These are phyloP conservation scores for Hirschfeldia incana DNA, from an alignment of 345 rosid species.

Conservation along the genomic window DNA sequence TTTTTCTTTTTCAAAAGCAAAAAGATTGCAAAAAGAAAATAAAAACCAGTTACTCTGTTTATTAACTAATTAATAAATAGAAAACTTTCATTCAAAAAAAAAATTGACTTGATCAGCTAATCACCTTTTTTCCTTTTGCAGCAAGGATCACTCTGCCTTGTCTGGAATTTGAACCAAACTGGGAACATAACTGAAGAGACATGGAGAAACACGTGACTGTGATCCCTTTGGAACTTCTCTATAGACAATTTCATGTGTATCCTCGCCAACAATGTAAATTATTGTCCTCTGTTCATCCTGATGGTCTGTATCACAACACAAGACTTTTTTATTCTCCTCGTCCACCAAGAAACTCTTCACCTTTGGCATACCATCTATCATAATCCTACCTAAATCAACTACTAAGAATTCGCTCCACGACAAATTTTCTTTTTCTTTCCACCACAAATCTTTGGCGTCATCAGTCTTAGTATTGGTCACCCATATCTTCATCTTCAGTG, in stretches of 20 bases:
- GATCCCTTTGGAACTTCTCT: not conserved
- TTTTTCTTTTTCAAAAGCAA: not conserved
- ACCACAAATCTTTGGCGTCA: not conserved
- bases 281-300: not conserved
- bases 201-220: not conserved
- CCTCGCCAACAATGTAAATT: not conserved
- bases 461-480: not conserved
- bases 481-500: not conserved
- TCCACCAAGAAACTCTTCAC: not conserved
- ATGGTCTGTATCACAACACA: not conserved
- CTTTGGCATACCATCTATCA: not conserved
- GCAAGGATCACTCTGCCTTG: not conserved
- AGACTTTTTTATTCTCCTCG: not conserved
- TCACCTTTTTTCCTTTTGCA: not conserved
- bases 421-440: not conserved
- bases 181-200: not conserved
- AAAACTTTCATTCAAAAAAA: not conserved
- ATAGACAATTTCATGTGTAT: not conserved
- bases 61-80: not conserved
- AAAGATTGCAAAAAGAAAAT: not conserved
- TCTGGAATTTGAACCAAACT: conserved; percentile 5
- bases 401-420: not conserved
- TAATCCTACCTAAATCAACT: not conserved
- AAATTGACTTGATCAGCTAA: not conserved
- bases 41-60: not conserved